These are phyloP conservation scores for Spencermartinsiella ligniputridi DNA, from an alignment of 1,139 yeast species.

Conservation along the genomic window DNA sequence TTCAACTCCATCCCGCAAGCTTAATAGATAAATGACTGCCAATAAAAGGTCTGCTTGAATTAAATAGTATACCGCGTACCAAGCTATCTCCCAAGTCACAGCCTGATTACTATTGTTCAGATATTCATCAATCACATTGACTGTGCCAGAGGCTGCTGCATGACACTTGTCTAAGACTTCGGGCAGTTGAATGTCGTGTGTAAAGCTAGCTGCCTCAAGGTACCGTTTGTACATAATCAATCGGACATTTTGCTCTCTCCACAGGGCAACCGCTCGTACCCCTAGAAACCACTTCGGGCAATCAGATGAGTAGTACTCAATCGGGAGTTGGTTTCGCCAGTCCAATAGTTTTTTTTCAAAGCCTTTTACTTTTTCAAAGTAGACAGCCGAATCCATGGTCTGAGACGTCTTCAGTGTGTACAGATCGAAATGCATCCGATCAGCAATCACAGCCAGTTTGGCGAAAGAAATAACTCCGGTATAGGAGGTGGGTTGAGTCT, in stretches of 20 bases:
- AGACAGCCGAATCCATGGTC: slow-evolving; percentile 5
- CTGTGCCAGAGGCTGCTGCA: slow-evolving; percentile 6
- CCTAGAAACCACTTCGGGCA: slow-evolving; percentile 15
- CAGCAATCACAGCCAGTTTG: slow-evolving; percentile 11
- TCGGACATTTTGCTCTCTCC: slow-evolving; percentile 14
- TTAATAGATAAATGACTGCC: neutral
- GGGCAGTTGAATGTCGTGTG: slow-evolving; percentile 2
- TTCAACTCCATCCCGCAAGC: neutral
- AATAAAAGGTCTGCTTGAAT: slow-evolving; percentile 13
- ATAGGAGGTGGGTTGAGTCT: slow-evolving; percentile 10
- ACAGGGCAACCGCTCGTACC: slow-evolving; percentile 10
- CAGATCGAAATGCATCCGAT: slow-evolving; percentile 11
- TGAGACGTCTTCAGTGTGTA: slow-evolving; percentile 10
- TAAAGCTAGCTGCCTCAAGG: slow-evolving; percentile 11
- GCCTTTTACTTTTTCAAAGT: slow-evolving; percentile 9
- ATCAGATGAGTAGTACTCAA: slow-evolving; percentile 7
- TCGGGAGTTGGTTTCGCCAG: slow-evolving; percentile 10
- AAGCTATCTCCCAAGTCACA: slow-evolving; percentile 12
- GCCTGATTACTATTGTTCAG: slow-evolving; percentile 6
- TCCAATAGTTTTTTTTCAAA: slow-evolving; percentile 11
- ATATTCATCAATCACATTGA: slow-evolving; percentile 9
- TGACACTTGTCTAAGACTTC: slow-evolving; percentile 9
- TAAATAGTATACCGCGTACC: slow-evolving; percentile 15
- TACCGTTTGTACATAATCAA: slow-evolving; percentile 13
- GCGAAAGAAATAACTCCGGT: slow-evolving; percentile 14